Percentiles rank a stretch among this genome's conserved stretches.
Conservation (phyloP, 805 yeast species). For the Suhomyces sp. region DNA sequence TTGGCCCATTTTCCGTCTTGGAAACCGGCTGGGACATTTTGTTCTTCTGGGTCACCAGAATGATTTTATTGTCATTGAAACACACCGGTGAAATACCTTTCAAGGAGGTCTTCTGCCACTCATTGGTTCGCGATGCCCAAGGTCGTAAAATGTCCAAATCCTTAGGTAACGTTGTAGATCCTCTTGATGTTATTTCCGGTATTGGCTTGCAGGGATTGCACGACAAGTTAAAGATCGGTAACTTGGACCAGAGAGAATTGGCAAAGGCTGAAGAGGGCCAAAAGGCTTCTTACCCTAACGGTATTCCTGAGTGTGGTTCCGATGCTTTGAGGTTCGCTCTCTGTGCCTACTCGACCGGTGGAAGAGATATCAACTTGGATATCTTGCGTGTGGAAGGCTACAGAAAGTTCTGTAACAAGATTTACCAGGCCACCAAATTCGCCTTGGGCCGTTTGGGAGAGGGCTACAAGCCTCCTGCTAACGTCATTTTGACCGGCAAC, state of each 20-base stretch:
- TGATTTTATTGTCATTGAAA: constrained; percentile 89
- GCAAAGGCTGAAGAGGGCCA: constrained; percentile 88
- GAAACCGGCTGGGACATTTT: constrained; percentile 99
- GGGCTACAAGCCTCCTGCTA: constrained; percentile 78
- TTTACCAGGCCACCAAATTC: constrained; percentile 97
- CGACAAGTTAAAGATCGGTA: constrained; percentile 73
- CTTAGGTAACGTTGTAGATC: constrained; percentile 94
- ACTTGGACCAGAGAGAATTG: constrained; percentile 85
- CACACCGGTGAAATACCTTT: constrained; percentile 90
- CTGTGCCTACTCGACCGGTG: constrained; percentile 98
- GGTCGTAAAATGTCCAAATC: constrained; percentile 99
- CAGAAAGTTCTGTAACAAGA: constrained; percentile 99
- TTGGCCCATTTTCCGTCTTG: constrained; percentile 88
- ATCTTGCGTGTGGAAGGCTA: constrained; percentile 97
- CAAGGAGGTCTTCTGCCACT: constrained; percentile 96
- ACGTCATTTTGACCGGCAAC: constrained; percentile 61
- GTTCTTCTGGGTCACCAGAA: constrained; percentile 98
- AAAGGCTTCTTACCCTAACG: constrained; percentile 85
- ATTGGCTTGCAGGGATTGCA: constrained; percentile 76
- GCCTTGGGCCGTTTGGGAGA: constrained; percentile 90
- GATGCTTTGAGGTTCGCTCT: constrained; percentile 97
- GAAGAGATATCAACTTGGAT: constrained; percentile 95
- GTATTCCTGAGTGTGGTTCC: constrained; percentile 99
- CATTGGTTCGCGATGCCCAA: constrained; percentile 97
- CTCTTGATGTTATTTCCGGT: constrained; percentile 90